These are phyloP conservation scores for Davidsoniella eucalypti DNA, from an alignment of 2,329 filamentous ascomycete genomes.

Conservation along the genomic window DNA sequence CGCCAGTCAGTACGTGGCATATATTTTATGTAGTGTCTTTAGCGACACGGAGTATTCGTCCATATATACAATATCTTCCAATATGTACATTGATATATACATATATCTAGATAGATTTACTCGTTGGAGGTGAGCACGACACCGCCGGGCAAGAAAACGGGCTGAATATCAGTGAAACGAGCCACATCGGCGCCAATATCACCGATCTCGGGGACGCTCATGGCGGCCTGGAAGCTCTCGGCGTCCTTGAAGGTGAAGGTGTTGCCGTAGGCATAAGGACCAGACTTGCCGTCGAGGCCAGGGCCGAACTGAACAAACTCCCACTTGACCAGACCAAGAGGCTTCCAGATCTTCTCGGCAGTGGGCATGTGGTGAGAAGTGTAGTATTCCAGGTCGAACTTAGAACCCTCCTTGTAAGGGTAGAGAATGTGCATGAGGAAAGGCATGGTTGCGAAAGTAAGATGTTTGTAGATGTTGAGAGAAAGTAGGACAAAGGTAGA, in stretches of 20 bases:
- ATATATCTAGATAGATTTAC: background rate
- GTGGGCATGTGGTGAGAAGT: conserved; percentile 3
- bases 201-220: conserved; percentile 1
- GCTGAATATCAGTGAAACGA: conserved; percentile 4
- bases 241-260: conserved; percentile 6
- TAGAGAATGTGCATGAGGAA: conserved; percentile 9
- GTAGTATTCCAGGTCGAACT: conserved; percentile 13
- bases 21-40: too few relatives aligned
- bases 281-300: conserved; percentile 4
- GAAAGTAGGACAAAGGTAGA: background rate
- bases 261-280: conserved; percentile 4
- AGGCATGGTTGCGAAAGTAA: background rate
- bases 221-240: conserved; percentile 1
- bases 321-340: conserved; percentile 7
- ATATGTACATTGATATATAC: too few relatives aligned
- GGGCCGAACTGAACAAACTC: conserved; percentile 4
- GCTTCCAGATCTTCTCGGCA: conserved; percentile 3
- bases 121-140: background rate
- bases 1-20: too few relatives aligned
- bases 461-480: background rate
- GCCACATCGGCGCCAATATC: conserved; percentile 3
- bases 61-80: too few relatives aligned
- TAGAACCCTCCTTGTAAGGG: conserved; percentile 8
- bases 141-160: conserved; percentile 2
- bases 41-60: too few relatives aligned